phyloP scores from a whole-genome alignment of 495 filamentous ascomycete species.

The Neurospora pannonica region DNA sequence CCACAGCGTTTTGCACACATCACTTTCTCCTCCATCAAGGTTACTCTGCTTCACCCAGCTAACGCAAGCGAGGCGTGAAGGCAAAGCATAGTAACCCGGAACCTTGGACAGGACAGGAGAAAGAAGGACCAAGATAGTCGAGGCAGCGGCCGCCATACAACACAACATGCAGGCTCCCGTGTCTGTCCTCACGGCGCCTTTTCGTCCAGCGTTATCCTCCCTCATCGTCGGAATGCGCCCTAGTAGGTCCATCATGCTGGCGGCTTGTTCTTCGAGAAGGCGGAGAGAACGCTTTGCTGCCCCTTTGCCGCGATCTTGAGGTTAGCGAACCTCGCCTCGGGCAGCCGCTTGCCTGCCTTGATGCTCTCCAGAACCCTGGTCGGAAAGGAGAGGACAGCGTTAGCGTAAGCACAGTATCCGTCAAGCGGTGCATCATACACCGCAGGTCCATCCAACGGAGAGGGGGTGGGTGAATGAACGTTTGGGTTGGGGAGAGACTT shows the following conservation, averaged over 20 bases:
- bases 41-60: background rate
- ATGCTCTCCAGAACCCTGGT: slow-evolving; percentile 69
- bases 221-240: background rate
- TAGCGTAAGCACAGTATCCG: slow-evolving; percentile 10
- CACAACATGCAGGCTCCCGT: background rate
- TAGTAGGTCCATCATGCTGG: slow-evolving; percentile 6
- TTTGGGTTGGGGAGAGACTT: background rate
- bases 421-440: background rate
- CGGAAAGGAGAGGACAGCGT: background rate
- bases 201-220: background rate
- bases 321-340: slow-evolving; percentile 61
- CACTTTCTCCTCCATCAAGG: background rate
- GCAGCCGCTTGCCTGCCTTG: slow-evolving; percentile 59
- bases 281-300: slow-evolving; percentile 49
- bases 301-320: slow-evolving; percentile 49
- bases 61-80: background rate
- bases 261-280: slow-evolving; percentile 17
- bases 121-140: background rate
- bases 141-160: background rate
- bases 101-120: background rate
- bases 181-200: background rate
- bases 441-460: background rate
- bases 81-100: background rate
- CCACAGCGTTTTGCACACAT: background rate
- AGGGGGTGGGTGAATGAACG: background rate